Conservation (phyloP, 225 moss, liverwort and hornwort genomes). For the Physcomitrium patens region DNA sequence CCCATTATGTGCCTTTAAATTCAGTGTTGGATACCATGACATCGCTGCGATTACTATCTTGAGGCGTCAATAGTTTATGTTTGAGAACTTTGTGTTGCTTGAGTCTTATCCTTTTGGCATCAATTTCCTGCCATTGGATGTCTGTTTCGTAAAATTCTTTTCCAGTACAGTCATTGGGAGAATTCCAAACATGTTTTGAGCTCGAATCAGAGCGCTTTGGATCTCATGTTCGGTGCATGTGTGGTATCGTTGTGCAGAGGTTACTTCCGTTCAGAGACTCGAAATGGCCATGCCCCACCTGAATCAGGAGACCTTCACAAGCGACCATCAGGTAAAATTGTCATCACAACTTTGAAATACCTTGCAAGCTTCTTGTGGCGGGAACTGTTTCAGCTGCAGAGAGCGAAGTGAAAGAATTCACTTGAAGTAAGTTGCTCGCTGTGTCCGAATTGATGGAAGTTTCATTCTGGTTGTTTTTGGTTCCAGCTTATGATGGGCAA, state of each 20-base stretch:
- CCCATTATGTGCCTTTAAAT: no score
- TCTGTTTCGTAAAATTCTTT: no score
- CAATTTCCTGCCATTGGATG: no score
- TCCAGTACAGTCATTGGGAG: no score
- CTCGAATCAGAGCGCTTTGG: not conserved
- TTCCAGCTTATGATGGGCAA: constrained; percentile 25
- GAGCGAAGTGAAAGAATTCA: no score
- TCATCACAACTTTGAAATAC: not conserved
- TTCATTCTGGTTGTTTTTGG: not conserved
- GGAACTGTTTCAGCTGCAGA: not conserved
- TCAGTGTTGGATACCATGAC: no score
- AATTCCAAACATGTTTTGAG: no score
- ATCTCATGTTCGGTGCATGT: not conserved
- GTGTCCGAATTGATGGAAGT: not conserved
- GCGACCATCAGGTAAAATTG: constrained; percentile 27
- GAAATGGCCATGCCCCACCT: constrained; percentile 31
- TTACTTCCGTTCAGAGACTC: not conserved
- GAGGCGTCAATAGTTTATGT: no score
- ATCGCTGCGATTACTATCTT: no score
- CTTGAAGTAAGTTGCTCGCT: no score
- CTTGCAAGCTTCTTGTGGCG: not conserved
- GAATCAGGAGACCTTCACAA: constrained; percentile 8
- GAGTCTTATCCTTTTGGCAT: no score
- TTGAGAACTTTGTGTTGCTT: no score
- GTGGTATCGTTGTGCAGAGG: constrained; percentile 20